Percentiles rank a stretch among this genome's conserved stretches.
phyloP scores from a whole-genome alignment of 2,329 filamentous ascomycete species.

The Epichloe sp. region DNA sequence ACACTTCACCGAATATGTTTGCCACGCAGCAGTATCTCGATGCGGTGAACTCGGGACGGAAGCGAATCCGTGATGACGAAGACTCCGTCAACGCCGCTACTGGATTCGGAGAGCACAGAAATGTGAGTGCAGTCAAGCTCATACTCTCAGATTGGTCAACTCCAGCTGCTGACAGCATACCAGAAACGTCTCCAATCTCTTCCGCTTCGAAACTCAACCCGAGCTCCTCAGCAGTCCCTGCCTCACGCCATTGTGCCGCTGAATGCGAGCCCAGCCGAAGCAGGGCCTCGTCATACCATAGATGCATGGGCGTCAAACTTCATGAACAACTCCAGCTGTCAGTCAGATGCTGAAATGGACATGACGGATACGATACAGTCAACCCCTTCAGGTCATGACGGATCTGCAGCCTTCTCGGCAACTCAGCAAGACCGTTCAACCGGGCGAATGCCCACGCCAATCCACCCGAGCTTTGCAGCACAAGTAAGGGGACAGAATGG shows the following conservation, averaged over 20 bases:
- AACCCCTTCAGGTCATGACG: constrained; percentile 9
- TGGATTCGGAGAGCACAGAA: constrained; percentile 38
- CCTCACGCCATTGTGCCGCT: constrained; percentile 25
- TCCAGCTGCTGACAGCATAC: constrained; percentile 9
- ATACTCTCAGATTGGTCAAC: not conserved
- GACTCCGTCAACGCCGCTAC: constrained; percentile 21
- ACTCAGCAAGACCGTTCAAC: constrained; percentile 11
- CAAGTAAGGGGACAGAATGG: constrained; percentile 41
- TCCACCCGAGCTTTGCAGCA: constrained; percentile 43
- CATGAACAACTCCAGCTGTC: constrained; percentile 7
- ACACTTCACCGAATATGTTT: constrained; percentile 21
- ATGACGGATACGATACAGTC: constrained; percentile 28
- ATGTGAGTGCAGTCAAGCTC: constrained; percentile 22
- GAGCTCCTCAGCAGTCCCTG: constrained; percentile 16
- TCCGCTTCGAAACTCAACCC: constrained; percentile 34
- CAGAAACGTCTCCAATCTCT: constrained; percentile 44
- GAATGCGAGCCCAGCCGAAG: constrained; percentile 27
- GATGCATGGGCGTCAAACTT: constrained; percentile 20
- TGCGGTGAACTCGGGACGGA: constrained; percentile 24
- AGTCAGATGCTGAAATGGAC: constrained; percentile 32
- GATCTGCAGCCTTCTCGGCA: constrained; percentile 4
- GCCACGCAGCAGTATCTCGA: constrained; percentile 21
- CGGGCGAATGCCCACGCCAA: constrained; percentile 44
- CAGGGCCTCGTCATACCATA: constrained; percentile 17
- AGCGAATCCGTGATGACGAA: constrained; percentile 34